Base-by-base conservation (phyloP, 768 basidiomycete genomes). In the Naganishia kalamii region DNA sequence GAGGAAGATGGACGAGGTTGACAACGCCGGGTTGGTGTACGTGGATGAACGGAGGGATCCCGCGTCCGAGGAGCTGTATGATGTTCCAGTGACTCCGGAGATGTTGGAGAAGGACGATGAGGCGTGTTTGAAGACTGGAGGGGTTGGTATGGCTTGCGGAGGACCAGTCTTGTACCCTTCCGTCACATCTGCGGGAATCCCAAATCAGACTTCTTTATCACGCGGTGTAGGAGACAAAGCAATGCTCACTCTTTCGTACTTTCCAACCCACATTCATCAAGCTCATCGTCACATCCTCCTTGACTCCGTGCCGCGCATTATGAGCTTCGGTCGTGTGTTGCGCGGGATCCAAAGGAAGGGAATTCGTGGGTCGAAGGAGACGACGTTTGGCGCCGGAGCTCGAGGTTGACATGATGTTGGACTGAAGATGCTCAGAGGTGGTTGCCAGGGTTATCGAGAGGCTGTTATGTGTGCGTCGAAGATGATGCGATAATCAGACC, bases 241-340 rank as follows among this genome's bases (percentile, higher is more conserved):
- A 13, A 11, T 6, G 27, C 54, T 57, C 37, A 57, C 54, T 57
- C 37, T 57, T 57, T 23, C 54, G 33, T 4, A 57, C 54, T 25
- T 35, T 37, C 54, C 54, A 57, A 25, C 54, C 54, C 5, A 57
- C 27, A n/a, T 57, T 57, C 54, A 57, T 57, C 54, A 57, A 33
- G 23, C 54, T 57, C 54, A 57, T 57, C 37, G 54, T 57, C 2
- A 57, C 54, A 27, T 57, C 54, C 54, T 57, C 54, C 37, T 57
- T 57, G 37, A 57, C 54, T 23, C 54, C 54, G 37, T 40, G 27
- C 37, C 54, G n/a, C 2, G 37, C 37, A 25, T 57, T 57, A 25
- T 57, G 32, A 3, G 54, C 54, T 57, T 57, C 54, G 1, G 54
- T 57, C 11, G 54, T 57, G 35, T 57, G 32, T 21, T 57, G 54